A percentile compares a stretch with the other conserved stretches of the same genome.
Conservation (phyloP, 108 stramenopile genomes). For the Cyclotella choctawhatcheeana region DNA sequence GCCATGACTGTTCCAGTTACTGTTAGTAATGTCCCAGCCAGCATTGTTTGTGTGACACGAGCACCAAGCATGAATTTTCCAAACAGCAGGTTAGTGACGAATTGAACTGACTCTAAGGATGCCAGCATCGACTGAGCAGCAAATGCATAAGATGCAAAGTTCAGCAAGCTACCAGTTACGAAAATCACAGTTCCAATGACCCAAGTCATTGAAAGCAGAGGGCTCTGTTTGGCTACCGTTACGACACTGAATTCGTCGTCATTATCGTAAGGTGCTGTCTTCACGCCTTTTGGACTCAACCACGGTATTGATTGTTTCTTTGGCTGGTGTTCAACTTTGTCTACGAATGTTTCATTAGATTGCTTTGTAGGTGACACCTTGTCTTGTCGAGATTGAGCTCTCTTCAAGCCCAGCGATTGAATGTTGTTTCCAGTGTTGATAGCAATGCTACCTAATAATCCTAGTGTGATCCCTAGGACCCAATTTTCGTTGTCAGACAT, state of each 20-base stretch:
- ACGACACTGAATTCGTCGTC: slow-evolving; percentile 35
- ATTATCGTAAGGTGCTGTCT: slow-evolving; percentile 26
- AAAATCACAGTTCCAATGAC: slow-evolving; percentile 63
- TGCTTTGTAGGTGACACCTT: neutral
- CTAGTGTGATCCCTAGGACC: slow-evolving; percentile 64
- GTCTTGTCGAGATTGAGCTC: neutral
- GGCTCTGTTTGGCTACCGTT: slow-evolving; percentile 27
- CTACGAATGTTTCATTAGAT: neutral
- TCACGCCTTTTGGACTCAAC: slow-evolving; percentile 24
- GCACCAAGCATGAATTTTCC: slow-evolving; percentile 60
- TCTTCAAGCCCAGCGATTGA: slow-evolving; percentile 58
- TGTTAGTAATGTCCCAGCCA: slow-evolving; percentile 62
- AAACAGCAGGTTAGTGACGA: slow-evolving; percentile 76
- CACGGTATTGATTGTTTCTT: slow-evolving; percentile 19
- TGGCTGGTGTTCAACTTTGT: neutral
- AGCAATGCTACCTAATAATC: slow-evolving; percentile 65
- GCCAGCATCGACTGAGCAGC: slow-evolving; percentile 76
- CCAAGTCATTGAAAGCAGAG: slow-evolving; percentile 44
- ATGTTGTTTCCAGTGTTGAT: slow-evolving; percentile 85
- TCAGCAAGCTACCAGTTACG: slow-evolving; percentile 64
- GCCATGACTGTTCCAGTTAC: slow-evolving; percentile 63
- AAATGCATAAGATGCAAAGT: slow-evolving; percentile 75
- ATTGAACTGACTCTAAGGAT: slow-evolving; percentile 75
- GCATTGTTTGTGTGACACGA: slow-evolving; percentile 57
- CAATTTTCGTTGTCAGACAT: slow-evolving; percentile 50